phyloP scores from a whole-genome alignment of 192 early-diverging fungal genomes.

The Coemansia sp. region DNA sequence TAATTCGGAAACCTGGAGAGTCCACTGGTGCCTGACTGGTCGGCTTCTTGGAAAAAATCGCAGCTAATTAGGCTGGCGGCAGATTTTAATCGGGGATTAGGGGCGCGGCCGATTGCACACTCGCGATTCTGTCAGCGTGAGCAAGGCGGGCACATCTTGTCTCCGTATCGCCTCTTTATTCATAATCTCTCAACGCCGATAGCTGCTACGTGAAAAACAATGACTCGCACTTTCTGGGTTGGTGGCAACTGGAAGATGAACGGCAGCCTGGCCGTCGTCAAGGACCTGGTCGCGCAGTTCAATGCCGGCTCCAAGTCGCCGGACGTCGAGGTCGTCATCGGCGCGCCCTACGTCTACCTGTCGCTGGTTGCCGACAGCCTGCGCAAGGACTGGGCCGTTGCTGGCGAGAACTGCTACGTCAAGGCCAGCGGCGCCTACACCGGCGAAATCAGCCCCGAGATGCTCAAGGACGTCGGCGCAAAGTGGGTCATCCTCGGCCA shows the following conservation, averaged over 20 bases:
- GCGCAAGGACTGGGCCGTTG: conserved; percentile 81
- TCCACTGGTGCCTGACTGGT: background rate
- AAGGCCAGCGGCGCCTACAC: conserved; percentile 91
- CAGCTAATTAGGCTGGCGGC: background rate
- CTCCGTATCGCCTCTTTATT: too few relatives aligned
- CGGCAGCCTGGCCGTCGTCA: conserved; percentile 72
- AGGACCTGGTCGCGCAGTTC: conserved; percentile 69
- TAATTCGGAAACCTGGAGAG: too few relatives aligned
- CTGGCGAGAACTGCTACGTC: conserved; percentile 93
- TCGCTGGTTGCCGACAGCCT: conserved; percentile 70
- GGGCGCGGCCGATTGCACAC: too few relatives aligned
- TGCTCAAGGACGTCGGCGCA: conserved; percentile 93
- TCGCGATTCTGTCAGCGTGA: too few relatives aligned
- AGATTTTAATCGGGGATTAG: conserved; percentile 2
- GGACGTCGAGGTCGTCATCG: conserved; percentile 91
- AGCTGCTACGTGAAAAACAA: too few relatives aligned
- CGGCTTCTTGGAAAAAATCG: background rate
- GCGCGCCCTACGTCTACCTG: conserved; percentile 89
- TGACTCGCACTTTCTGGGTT: conserved; percentile 80
- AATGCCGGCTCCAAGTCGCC: conserved; percentile 66
- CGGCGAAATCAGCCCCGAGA: conserved; percentile 92
- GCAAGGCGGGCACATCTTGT: too few relatives aligned
- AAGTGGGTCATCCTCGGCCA: conserved; percentile 98
- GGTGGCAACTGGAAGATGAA: conserved; percentile 98
- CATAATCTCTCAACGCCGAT: too few relatives aligned